Evolutionary conservation across 2,329 filamentous ascomycete species (phyloP).

Genomic region (Colletotrichum graminicola): DNA sequence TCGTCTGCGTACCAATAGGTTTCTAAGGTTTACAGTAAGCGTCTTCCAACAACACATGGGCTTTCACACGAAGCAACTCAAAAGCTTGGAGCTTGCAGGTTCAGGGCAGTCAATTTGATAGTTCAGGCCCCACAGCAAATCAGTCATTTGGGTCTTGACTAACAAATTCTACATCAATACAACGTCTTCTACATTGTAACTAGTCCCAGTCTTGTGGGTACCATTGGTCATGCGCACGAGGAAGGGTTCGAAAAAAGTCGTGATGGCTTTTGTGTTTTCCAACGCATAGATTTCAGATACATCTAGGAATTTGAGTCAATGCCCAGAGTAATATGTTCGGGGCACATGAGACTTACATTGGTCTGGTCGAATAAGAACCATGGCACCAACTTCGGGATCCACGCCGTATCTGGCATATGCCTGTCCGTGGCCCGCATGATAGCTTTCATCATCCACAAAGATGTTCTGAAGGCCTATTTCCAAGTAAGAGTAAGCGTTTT

Average conservation of each 20-base stretch:
- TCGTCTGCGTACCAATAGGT: too few relatives aligned
- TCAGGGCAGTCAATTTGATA: neutral
- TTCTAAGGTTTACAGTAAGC: too few relatives aligned
- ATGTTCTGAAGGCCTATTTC: constrained; percentile 55
- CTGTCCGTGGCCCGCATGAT: constrained; percentile 64
- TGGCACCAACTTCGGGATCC: constrained; percentile 64
- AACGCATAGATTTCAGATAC: neutral
- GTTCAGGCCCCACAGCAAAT: neutral
- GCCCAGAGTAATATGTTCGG: neutral
- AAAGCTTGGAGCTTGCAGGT: neutral
- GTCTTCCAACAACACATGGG: neutral
- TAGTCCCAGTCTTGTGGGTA: neutral
- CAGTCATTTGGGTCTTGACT: neutral
- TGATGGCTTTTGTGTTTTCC: neutral
- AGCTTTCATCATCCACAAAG: constrained; percentile 65
- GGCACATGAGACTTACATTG: constrained; percentile 67
- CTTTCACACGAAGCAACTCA: too few relatives aligned
- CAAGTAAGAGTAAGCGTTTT: neutral
- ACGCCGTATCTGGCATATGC: constrained; percentile 71
- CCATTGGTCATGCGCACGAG: neutral
- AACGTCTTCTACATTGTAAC: accelerated
- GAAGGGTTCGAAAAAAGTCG: constrained; percentile 3
- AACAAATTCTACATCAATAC: neutral
- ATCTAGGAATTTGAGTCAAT: neutral
- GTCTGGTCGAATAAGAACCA: constrained; percentile 74